Evolutionary conservation across 148 eudicot species (phyloP).

Genomic region (Heliosperma pusillum): DNA sequence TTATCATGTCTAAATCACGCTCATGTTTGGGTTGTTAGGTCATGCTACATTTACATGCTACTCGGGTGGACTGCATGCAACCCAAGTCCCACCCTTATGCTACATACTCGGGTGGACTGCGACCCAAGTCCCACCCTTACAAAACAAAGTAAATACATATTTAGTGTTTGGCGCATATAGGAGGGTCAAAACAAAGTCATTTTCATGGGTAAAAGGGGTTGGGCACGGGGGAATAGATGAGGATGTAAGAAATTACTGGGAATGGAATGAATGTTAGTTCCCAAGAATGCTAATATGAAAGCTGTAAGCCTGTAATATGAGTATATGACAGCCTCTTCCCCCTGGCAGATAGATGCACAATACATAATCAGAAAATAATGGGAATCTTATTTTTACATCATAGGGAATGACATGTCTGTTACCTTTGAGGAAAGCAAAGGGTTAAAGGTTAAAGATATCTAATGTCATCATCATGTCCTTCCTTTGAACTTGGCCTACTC

Average conservation of each 20-base stretch:
- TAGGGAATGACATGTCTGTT: conserved; percentile 32
- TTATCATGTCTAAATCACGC: no score
- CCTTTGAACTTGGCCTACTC: not conserved
- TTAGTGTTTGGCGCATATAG: no score
- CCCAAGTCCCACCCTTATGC: no score
- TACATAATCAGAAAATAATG: not conserved
- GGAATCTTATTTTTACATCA: conserved; percentile 27
- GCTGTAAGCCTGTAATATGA: not conserved
- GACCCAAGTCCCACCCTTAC: no score
- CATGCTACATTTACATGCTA: no score
- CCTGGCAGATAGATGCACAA: conserved; percentile 2
- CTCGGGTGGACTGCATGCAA: no score
- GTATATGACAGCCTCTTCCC: not conserved
- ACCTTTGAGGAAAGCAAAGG: conserved; percentile 39
- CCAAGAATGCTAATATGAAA: conserved; percentile 20
- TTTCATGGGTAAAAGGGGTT: not conserved
- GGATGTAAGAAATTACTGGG: conserved; percentile 18
- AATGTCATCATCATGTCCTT: conserved; percentile 26
- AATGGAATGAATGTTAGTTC: conserved; percentile 27
- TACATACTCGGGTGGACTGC: not conserved
- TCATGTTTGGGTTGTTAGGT: no score
- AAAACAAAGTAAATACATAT: no score
- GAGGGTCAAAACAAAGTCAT: conserved; percentile 13
- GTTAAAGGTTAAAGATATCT: conserved; percentile 23
- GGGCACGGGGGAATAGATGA: conserved; percentile 2